phyloP scores from a whole-genome alignment of 768 basidiomycete genomes.

The Podaxis sp. region DNA sequence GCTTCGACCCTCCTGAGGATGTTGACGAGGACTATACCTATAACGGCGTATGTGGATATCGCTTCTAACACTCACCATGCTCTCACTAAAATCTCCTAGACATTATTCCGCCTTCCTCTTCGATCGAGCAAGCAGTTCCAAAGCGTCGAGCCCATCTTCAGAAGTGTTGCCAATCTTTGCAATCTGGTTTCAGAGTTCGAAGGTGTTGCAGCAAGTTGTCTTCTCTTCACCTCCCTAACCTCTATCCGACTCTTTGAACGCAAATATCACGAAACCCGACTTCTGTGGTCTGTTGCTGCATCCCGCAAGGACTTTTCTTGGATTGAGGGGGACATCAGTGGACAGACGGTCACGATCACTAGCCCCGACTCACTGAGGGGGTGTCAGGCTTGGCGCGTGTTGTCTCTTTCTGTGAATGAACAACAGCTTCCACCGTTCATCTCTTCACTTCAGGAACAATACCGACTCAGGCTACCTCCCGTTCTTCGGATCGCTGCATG shows the following conservation, averaged over 20 bases:
- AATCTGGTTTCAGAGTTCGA: conserved; percentile 29
- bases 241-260: conserved; percentile 24
- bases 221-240: conserved; percentile 35
- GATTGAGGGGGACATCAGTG: not conserved
- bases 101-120: conserved; percentile 43
- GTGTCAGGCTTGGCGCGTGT: conserved; percentile 1
- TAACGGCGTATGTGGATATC: not conserved
- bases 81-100: conserved; percentile 22
- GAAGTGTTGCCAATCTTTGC: conserved; percentile 15
- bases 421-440: not conserved
- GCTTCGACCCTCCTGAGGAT: conserved; percentile 20
- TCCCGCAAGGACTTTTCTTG: conserved; percentile 8
- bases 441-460: not conserved
- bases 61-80: not conserved
- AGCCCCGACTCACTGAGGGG: not conserved
- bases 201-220: conserved; percentile 26
- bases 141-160: conserved; percentile 18
- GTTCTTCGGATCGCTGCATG: not conserved
- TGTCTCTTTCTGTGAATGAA: not conserved
- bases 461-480: not conserved
- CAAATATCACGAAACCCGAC: conserved; percentile 7
- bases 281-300: conserved; percentile 23
- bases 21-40: not conserved
- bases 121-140: conserved; percentile 23
- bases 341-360: not conserved